These are phyloP conservation scores for Sugiyamaella neomexicana DNA, from an alignment of 1,139 yeast species.

Conservation along the genomic window DNA sequence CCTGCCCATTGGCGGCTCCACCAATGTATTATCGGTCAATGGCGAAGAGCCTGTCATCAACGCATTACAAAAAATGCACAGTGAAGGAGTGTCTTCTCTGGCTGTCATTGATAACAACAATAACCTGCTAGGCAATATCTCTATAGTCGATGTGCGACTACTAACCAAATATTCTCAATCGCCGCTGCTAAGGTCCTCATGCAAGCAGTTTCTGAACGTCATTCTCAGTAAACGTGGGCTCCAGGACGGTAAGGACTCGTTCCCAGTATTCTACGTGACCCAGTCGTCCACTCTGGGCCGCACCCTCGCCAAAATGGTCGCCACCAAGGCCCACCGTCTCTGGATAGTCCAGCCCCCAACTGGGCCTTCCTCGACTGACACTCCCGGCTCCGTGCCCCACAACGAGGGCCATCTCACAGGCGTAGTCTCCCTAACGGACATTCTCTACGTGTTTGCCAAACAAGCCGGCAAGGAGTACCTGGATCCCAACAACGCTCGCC, in stretches of 20 bases:
- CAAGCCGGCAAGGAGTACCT: constrained; percentile 64
- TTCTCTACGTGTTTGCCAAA: constrained; percentile 75
- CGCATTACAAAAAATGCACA: constrained; percentile 83
- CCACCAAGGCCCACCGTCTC: constrained; percentile 88
- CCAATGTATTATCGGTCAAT: constrained; percentile 67
- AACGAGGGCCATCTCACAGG: constrained; percentile 59
- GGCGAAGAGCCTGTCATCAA: constrained; percentile 87
- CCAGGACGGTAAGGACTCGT: constrained; percentile 92
- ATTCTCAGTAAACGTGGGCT: constrained; percentile 86
- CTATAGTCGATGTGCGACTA: constrained; percentile 88
- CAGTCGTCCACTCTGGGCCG: constrained; percentile 77
- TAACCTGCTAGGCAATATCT: constrained; percentile 82
- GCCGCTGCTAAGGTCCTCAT: constrained; percentile 73
- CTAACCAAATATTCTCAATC: constrained; percentile 83
- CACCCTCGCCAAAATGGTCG: constrained; percentile 90
- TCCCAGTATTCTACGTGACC: constrained; percentile 93
- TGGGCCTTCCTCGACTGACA: constrained; percentile 21
- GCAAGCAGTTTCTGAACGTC: constrained; percentile 83
- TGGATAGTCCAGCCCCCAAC: constrained; percentile 72
- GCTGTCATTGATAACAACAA: constrained; percentile 87
- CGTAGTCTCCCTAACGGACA: constrained; percentile 87
- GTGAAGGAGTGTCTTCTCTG: constrained; percentile 78
- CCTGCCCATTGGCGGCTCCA: constrained; percentile 72
- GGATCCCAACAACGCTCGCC: constrained; percentile 82
- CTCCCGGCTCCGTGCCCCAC: constrained; percentile 31